phyloP scores from a whole-genome alignment of 495 filamentous ascomycete genomes.

The Rhizodiscina lignyota region DNA sequence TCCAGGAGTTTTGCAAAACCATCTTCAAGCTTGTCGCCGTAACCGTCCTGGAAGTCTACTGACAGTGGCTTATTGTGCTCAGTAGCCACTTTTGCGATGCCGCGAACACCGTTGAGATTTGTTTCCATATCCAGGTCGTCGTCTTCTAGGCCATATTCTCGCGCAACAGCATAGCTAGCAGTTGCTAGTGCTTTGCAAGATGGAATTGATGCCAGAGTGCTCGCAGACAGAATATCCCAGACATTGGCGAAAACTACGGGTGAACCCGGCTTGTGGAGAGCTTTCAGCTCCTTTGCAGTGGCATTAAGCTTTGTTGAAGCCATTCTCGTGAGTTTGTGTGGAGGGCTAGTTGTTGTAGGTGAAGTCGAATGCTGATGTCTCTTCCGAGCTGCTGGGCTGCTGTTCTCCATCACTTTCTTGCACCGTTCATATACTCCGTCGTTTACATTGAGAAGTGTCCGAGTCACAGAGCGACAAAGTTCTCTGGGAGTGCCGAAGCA shows the following conservation, averaged over 20 bases:
- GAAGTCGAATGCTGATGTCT: too few species aligned
- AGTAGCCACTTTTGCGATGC: conserved; percentile 17
- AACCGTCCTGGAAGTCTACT: conserved; percentile 36
- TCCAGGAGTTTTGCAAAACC: conserved; percentile 22
- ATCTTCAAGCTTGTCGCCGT: conserved; percentile 25
- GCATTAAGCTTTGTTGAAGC: background rate
- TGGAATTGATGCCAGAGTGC: conserved; percentile 24
- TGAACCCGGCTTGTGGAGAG: conserved; percentile 28
- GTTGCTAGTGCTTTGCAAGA: conserved; percentile 30
- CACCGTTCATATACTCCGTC: too few species aligned
- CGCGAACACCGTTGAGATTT: conserved; percentile 17
- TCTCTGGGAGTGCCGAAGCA: too few species aligned
- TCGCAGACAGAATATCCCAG: conserved; percentile 31
- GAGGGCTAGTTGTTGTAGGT: too few species aligned
- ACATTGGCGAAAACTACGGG: conserved; percentile 37
- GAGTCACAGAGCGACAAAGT: too few species aligned
- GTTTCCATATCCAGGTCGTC: conserved; percentile 22
- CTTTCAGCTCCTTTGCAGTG: background rate
- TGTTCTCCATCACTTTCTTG: too few species aligned
- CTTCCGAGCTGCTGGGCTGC: too few species aligned
- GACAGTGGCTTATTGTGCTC: conserved; percentile 26
- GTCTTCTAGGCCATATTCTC: conserved; percentile 25
- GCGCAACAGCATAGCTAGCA: conserved; percentile 33
- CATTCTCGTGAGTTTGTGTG: too few species aligned
- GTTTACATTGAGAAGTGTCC: too few species aligned